Conservation (phyloP, 352 stramenopile genomes). For the Pythium vanterpoolii region DNA sequence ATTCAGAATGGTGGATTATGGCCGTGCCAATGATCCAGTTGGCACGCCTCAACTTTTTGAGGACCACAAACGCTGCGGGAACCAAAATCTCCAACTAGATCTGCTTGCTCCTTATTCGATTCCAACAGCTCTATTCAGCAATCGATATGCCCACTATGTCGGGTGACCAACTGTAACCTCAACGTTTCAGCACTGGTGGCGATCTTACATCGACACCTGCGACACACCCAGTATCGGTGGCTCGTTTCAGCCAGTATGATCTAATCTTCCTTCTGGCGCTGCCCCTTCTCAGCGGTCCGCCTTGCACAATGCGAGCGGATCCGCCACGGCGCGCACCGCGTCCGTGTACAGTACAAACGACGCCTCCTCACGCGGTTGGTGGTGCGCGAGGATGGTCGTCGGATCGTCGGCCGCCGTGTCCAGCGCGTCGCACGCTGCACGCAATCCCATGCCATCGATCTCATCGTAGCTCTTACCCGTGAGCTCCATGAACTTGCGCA, state of each 20-base stretch:
- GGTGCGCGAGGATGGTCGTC: not conserved
- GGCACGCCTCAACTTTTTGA: too few species aligned
- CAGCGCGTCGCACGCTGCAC: slow-evolving; percentile 32
- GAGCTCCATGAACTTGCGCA: slow-evolving; percentile 59
- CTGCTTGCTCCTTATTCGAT: too few species aligned
- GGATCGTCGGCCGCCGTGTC: not conserved
- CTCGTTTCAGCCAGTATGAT: too few species aligned
- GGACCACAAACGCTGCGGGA: too few species aligned
- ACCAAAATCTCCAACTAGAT: too few species aligned
- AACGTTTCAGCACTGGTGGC: too few species aligned
- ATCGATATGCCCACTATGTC: too few species aligned
- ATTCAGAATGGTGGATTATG: too few species aligned
- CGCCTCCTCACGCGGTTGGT: not conserved
- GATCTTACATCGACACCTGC: not conserved
- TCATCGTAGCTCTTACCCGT: slow-evolving; percentile 31
- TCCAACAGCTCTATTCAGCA: too few species aligned
- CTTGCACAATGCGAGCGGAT: slow-evolving; percentile 1
- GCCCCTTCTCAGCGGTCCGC: not conserved
- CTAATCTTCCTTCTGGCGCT: not conserved
- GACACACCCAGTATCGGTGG: too few species aligned
- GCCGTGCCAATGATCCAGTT: too few species aligned
- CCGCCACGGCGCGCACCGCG: not conserved
- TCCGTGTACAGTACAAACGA: slow-evolving; percentile 12
- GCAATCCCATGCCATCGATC: slow-evolving; percentile 36
- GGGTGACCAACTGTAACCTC: too few species aligned